These are phyloP conservation scores for Termitomyces sp. DNA, from an alignment of 768 basidiomycete genomes.

Conservation along the genomic window DNA sequence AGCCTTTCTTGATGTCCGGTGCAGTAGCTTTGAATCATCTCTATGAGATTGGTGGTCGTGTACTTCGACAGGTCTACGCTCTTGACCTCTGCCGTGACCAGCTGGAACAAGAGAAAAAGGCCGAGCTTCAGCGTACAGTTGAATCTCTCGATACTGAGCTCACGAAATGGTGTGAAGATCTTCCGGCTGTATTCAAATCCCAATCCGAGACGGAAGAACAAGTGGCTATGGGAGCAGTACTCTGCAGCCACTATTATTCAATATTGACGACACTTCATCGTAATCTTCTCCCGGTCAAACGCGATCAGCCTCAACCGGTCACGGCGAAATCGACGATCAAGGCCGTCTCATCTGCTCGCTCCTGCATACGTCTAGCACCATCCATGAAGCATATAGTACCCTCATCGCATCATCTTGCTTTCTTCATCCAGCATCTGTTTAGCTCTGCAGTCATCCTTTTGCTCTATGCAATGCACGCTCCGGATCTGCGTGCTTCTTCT, in stretches of 20 bases:
- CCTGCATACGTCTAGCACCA: conserved; percentile 80
- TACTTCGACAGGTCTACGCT: conserved; percentile 80
- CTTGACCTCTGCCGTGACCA: conserved; percentile 74
- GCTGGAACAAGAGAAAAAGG: conserved; percentile 69
- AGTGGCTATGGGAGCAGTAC: conserved; percentile 79
- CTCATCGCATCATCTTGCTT: conserved; percentile 81
- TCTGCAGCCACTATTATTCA: conserved; percentile 89
- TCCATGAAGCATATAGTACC: conserved; percentile 83
- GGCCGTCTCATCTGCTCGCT: conserved; percentile 81
- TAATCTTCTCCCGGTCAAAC: conserved; percentile 79
- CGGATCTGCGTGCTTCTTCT: conserved; percentile 59
- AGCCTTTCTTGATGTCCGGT: conserved; percentile 77
- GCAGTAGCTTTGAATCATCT: conserved; percentile 71
- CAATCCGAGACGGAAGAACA: conserved; percentile 72
- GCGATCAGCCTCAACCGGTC: conserved; percentile 63
- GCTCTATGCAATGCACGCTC: conserved; percentile 81
- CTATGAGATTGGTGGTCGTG: conserved; percentile 81
- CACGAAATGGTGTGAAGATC: conserved; percentile 78
- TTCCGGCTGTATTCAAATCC: conserved; percentile 74
- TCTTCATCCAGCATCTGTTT: conserved; percentile 88
- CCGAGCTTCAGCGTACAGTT: conserved; percentile 73
- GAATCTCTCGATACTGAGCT: conserved; percentile 76
- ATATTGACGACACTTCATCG: conserved; percentile 85
- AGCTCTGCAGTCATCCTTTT: conserved; percentile 85
- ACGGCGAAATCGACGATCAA: conserved; percentile 72